Evolutionary conservation across 169 alveolate genomes (phyloP), one percentile per base, ranked within the genome.

Genomic region (Plasmodium gonderi): DNA sequence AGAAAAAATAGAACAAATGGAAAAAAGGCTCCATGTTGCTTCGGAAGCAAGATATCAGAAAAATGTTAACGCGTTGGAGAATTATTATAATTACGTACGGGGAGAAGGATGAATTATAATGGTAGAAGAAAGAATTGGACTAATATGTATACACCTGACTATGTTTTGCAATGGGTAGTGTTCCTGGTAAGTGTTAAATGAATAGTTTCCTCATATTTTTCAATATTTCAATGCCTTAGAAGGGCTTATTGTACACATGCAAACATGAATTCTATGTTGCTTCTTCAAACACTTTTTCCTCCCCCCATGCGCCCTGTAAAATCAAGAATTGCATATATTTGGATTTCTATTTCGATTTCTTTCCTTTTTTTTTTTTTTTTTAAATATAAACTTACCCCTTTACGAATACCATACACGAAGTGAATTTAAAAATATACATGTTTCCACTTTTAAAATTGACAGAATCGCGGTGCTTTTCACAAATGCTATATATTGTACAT

Each of bases 1-100:
- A 17, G 68, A 17, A 36, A 80, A 60, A 80, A 65, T 80, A 60
- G 80, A 80, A 65, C 78, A 80, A 1, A 38, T 80, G 44, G 91
- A 80, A 65, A 60, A 36, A 60, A 36, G 38, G 45, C 54, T 64
- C 72, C 45, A 11, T 12, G 36, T 65, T 64, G 17, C 51, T 31
- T 2, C 36, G 38, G 79, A 80, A n/a, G 36, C 14, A 17, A 65
- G 72, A 23, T 38, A 80, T 36, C 23, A 65, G 72, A 80, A 80
- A 80, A 42, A 80, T 36, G 44, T n/a, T 8, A 69, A 80, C 20
- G 79, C 44, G 14, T 80, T 80, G 69, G 91, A 80, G 54, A 64
- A 40, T 80, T 80, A 64, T 65, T 80, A 80, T 36, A 38, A 33
- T 42, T 80, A 60, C 26, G 79, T 80, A 12, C 20, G 79, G 45